A percentile compares a stretch with the other conserved stretches of the same genome.
phyloP scores from a whole-genome alignment of 192 early-diverging fungal species.

The Mortierella hygrophila region DNA sequence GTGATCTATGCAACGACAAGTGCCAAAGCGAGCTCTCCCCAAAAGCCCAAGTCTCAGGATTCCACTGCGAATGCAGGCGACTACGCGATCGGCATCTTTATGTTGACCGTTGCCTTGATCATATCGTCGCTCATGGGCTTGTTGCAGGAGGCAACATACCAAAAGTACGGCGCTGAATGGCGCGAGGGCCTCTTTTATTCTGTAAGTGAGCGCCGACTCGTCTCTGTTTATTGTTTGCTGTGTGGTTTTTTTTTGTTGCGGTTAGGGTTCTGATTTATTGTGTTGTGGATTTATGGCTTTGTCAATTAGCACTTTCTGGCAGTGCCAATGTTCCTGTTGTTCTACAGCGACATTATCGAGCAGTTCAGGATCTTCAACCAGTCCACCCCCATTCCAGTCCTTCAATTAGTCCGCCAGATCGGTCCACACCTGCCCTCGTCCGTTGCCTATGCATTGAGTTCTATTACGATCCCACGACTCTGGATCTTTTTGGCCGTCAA shows the following conservation, averaged over 20 bases:
- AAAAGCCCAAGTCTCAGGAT: slow-evolving; percentile 2
- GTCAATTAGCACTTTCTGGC: slow-evolving; percentile 76
- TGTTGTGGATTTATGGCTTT: not conserved
- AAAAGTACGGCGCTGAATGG: slow-evolving; percentile 85
- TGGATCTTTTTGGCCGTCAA: slow-evolving; percentile 83
- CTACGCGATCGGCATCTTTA: slow-evolving; percentile 73
- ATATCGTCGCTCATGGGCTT: slow-evolving; percentile 86
- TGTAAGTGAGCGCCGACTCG: slow-evolving; percentile 36
- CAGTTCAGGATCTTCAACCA: slow-evolving; percentile 70
- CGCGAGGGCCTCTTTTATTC: slow-evolving; percentile 92
- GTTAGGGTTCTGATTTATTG: slow-evolving; percentile 2
- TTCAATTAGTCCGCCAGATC: slow-evolving; percentile 37
- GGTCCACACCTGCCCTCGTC: slow-evolving; percentile 31
- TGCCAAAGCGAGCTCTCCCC: slow-evolving; percentile 40
- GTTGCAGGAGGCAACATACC: slow-evolving; percentile 85
- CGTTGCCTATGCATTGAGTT: slow-evolving; percentile 45
- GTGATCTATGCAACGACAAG: slow-evolving; percentile 78
- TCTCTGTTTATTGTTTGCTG: not conserved
- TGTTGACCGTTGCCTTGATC: slow-evolving; percentile 80
- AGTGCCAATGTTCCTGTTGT: slow-evolving; percentile 83
- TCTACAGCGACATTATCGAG: slow-evolving; percentile 73
- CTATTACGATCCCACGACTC: slow-evolving; percentile 66
- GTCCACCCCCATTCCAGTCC: slow-evolving; percentile 61
- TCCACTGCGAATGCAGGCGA: slow-evolving; percentile 53
- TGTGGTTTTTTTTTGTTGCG: not conserved